Percentiles rank a stretch among this genome's conserved stretches.
Conservation (phyloP, 2,329 filamentous ascomycete genomes). For the Thelonectria rubi region DNA sequence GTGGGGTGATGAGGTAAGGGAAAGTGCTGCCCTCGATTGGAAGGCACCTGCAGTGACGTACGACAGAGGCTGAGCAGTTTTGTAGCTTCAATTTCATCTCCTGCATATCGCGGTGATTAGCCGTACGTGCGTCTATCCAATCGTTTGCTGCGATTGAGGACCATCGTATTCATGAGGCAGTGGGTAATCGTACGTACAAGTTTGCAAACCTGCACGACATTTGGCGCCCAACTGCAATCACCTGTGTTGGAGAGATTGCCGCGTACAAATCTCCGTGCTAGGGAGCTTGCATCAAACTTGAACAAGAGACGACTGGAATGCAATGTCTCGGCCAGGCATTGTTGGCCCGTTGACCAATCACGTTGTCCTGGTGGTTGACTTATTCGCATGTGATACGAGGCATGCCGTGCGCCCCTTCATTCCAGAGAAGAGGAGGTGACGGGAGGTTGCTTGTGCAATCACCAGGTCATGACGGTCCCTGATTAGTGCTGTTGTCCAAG, state of each 20-base stretch:
- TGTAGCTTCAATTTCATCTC: background rate
- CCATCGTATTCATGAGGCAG: background rate
- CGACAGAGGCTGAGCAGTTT: background rate
- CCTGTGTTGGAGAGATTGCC: background rate
- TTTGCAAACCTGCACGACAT: background rate
- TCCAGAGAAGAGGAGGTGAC: background rate
- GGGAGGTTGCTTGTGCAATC: background rate
- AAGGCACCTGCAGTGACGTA: conserved; percentile 9
- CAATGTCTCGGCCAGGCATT: background rate
- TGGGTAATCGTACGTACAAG: background rate
- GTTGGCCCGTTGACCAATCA: background rate
- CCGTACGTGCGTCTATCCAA: background rate
- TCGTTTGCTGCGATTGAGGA: background rate
- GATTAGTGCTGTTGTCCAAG: too few species aligned
- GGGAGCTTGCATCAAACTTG: background rate
- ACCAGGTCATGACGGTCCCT: too few species aligned
- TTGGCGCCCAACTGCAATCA: background rate
- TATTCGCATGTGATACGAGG: background rate
- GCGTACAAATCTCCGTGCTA: too few species aligned
- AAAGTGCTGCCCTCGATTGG: background rate
- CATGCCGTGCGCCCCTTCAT: background rate
- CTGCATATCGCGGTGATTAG: conserved; percentile 1
- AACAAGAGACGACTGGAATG: background rate
- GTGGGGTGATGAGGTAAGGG: conserved; percentile 2
- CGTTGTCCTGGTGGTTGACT: background rate